These are phyloP conservation scores for Crataegus laevigata DNA, from an alignment of 306 rosid species.

Conservation along the genomic window DNA sequence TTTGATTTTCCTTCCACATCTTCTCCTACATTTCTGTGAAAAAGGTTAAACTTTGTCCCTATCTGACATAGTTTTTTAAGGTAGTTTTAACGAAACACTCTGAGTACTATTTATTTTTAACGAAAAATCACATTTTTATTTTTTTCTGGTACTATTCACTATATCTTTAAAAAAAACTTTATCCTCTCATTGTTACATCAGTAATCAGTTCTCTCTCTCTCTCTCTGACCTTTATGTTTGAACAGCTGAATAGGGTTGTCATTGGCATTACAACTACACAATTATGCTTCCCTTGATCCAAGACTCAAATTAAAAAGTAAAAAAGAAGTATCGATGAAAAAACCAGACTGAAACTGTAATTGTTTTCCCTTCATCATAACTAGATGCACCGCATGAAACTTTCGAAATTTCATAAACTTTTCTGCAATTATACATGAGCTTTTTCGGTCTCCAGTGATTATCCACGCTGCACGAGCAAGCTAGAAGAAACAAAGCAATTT, in stretches of 20 bases:
- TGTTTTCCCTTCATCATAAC: not conserved
- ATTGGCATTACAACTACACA: not conserved
- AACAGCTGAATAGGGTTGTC: conserved; percentile 1
- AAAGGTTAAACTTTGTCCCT: conserved; percentile 81
- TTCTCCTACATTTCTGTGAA: conserved; percentile 96
- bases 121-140: no score
- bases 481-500: not conserved
- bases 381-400: not conserved
- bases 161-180: no score
- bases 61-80: conserved; percentile 57
- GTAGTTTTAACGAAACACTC: no score
- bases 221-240: not conserved
- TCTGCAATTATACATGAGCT: not conserved
- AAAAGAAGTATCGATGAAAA: not conserved
- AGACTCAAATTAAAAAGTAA: not conserved
- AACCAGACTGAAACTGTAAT: not conserved
- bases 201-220: conserved; percentile 35
- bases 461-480: not conserved
- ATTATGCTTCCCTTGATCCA: conserved; percentile 10
- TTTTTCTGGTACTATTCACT: no score
- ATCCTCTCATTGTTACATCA: conserved; percentile 25
- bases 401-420: not conserved
- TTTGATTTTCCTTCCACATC: conserved; percentile 56
- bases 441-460: not conserved
- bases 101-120: no score